phyloP scores from a whole-genome alignment of 257 asterid genomes.

The Leonotis leonurus region DNA sequence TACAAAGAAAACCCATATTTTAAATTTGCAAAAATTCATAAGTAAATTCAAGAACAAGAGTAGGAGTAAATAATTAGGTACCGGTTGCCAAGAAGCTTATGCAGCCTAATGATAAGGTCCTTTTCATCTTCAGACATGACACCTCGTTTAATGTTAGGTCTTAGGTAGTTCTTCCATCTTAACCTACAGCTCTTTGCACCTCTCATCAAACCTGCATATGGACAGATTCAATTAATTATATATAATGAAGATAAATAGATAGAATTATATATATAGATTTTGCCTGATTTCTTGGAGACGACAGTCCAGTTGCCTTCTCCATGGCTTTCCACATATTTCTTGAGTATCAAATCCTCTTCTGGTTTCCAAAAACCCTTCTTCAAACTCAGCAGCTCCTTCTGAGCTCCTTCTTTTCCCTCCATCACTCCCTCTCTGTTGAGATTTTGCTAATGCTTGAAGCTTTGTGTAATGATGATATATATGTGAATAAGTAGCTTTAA shows the following conservation, averaged over 20 bases:
- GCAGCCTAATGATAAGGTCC: constrained; percentile 56
- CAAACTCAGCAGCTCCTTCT: constrained; percentile 9
- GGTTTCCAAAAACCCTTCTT: constrained; percentile 66
- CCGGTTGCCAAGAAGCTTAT: constrained; percentile 66
- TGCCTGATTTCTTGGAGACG: constrained; percentile 48
- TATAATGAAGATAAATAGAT: too few species aligned
- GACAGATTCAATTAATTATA: too few species aligned
- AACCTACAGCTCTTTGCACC: constrained; percentile 58
- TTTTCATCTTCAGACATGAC: constrained; percentile 49
- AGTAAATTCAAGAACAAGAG: neutral
- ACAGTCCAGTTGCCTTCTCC: constrained; percentile 59
- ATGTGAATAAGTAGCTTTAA: neutral
- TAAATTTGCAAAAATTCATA: neutral
- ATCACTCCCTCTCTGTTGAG: constrained; percentile 33
- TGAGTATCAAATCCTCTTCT: constrained; percentile 51
- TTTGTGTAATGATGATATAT: neutral
- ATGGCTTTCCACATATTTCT: constrained; percentile 45
- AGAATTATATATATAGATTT: too few species aligned
- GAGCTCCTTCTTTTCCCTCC: constrained; percentile 5
- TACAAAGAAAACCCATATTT: neutral
- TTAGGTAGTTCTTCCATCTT: constrained; percentile 58
- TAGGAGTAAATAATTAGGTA: neutral
- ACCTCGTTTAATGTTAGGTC: constrained; percentile 62
- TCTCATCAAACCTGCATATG: constrained; percentile 37
- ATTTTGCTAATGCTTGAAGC: too few species aligned